Evolutionary conservation across 2,329 filamentous ascomycete species (phyloP), one percentile per base, ranked within the genome.

Genomic region (Cladosporium austrohemisphaericum): DNA sequence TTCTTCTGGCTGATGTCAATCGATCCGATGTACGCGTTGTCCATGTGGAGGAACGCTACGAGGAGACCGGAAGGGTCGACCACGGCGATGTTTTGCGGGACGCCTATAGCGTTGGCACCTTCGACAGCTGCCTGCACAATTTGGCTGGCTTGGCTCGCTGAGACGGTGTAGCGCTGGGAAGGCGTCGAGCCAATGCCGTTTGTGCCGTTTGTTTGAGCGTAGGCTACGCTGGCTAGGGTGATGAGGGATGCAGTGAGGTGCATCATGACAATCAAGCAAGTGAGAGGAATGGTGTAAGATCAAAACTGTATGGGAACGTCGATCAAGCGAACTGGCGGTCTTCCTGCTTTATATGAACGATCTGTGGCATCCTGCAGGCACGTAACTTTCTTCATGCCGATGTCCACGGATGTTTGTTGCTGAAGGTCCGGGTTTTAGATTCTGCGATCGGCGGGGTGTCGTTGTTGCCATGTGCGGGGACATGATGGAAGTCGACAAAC

Each of bases 41-140:
- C 60, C 57, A 60, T 64, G n/a, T 58, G 55, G n/a, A 62, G 48
- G 52, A 64, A 61, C 11, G 57, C 61, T 22, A 64, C 58, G 23
- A 64, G 53, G 28, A 56, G 46, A 18, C 55, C 55, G 4, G 55
- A 57, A 10, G 60, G 59, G 33, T 64, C 60, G 25, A 58, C 50
- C 18, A 63, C 54, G 9, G 61, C 60, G 19, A 63, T 61, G 50
- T 60, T 57, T 41, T 57, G 55, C 10, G 59, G 57, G 1, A 60
- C 52, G 29, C 56, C 37, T 56, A 53, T 52, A 13, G 28, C 50
- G 28, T 51, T 52, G 10, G 53, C 52, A 43, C 28, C 28, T 14
- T 40, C 28, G 18, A 54, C 50, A 5, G 55, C 61, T 23, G 59
- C 57, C 11, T 55, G 38, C 33, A 62, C 59, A 16, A 58, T 55